A percentile compares a stretch with the other conserved stretches of the same genome.
Evolutionary conservation across 768 basidiomycete genomes (phyloP).

Genomic region (Strobilomyces echinocephalus): DNA sequence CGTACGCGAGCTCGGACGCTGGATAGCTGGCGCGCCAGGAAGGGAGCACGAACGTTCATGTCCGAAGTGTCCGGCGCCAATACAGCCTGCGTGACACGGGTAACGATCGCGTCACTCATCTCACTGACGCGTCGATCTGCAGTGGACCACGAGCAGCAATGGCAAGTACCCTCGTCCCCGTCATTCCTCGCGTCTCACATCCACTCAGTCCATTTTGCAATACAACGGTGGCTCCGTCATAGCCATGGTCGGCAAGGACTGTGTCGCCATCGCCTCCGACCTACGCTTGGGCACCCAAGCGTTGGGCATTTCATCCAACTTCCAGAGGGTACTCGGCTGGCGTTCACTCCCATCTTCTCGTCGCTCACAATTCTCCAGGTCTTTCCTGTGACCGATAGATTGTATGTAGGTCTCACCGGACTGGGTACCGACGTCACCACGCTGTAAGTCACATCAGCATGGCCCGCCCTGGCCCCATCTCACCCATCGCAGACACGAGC

Average conservation of each 20-base stretch:
- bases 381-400: conserved; percentile 89
- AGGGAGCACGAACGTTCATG: conserved; percentile 10
- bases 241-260: conserved; percentile 99
- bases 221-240: conserved; percentile 97
- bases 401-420: conserved; percentile 88
- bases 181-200: conserved; percentile 3
- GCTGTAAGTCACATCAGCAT: conserved; percentile 48
- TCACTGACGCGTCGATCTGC: conserved; percentile 22
- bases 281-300: conserved; percentile 85
- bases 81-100: neutral
- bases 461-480: neutral
- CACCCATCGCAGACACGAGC: conserved; percentile 61
- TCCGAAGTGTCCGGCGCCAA: neutral
- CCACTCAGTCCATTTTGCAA: conserved; percentile 76
- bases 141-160: conserved; percentile 9
- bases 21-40: conserved; percentile 11
- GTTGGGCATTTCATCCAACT: conserved; percentile 83
- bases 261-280: conserved; percentile 97
- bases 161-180: conserved; percentile 13
- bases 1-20: conserved; percentile 16
- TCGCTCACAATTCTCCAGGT: conserved; percentile 47
- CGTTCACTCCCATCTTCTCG: conserved; percentile 11
- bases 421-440: conserved; percentile 92
- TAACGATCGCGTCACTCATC: neutral
- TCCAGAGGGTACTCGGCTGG: conserved; percentile 71